Evolutionary conservation across 1,284 basidiomycete genomes (phyloP).

Genomic region (Irpex sp.): DNA sequence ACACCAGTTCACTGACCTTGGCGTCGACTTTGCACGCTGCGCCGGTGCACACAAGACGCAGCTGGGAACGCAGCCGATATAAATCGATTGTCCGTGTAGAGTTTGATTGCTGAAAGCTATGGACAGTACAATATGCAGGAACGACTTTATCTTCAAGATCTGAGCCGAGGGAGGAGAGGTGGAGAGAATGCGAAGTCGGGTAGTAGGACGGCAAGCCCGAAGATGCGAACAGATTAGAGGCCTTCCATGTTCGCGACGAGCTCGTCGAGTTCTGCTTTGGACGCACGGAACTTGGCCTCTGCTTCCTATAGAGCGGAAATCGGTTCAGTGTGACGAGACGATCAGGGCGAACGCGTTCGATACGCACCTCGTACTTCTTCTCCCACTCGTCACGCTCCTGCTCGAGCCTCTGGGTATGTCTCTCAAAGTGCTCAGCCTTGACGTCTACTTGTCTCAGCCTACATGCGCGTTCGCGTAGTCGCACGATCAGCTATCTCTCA

Average conservation of each 20-base stretch:
- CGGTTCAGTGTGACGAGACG: not conserved
- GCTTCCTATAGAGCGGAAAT: slow-evolving; percentile 51
- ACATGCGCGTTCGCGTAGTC: slow-evolving; percentile 4
- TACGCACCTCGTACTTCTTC: slow-evolving; percentile 86
- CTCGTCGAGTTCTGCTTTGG: slow-evolving; percentile 86
- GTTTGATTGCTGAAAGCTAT: slow-evolving; percentile 8
- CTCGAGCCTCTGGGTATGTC: slow-evolving; percentile 83
- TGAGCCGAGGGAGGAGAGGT: not conserved
- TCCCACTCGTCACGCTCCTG: slow-evolving; percentile 93
- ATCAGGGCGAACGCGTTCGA: slow-evolving; percentile 3
- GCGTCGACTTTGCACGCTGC: not conserved
- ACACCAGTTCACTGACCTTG: not conserved
- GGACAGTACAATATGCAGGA: slow-evolving; percentile 8
- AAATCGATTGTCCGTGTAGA: slow-evolving; percentile 1
- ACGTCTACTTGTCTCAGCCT: slow-evolving; percentile 97
- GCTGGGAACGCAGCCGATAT: not conserved
- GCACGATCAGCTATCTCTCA: slow-evolving; percentile 8
- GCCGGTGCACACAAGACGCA: not conserved
- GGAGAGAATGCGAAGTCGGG: slow-evolving; percentile 4
- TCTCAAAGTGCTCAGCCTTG: slow-evolving; percentile 98
- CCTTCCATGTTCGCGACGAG: slow-evolving; percentile 80
- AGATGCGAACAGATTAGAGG: slow-evolving; percentile 41
- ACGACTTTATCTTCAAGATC: slow-evolving; percentile 3
- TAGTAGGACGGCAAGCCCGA: not conserved
- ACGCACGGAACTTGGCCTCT: slow-evolving; percentile 66